phyloP scores from a whole-genome alignment of 768 basidiomycete species.

The Rhodotorula graminis region DNA sequence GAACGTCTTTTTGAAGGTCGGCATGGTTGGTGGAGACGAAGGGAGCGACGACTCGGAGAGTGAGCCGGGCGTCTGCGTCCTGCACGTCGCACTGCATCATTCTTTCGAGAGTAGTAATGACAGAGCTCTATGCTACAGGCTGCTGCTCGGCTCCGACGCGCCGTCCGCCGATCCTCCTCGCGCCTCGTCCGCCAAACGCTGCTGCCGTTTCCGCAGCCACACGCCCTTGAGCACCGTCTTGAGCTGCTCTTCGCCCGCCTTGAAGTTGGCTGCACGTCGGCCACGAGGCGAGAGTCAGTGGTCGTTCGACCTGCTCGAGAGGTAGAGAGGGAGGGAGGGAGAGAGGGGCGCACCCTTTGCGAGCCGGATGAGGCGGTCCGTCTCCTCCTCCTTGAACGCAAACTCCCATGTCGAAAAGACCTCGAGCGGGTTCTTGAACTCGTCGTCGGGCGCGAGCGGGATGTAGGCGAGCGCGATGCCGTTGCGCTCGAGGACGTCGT shows the following conservation, averaged over 20 bases:
- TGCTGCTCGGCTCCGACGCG: too few species aligned
- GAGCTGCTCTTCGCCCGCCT: conserved; percentile 24
- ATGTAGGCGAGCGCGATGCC: conserved; percentile 37
- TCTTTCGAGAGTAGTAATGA: too few species aligned
- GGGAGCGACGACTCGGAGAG: too few species aligned
- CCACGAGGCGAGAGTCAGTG: background rate
- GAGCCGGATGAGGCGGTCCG: conserved; percentile 16
- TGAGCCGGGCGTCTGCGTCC: too few species aligned
- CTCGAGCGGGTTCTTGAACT: conserved; percentile 25
- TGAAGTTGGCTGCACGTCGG: conserved; percentile 25
- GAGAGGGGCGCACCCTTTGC: conserved; percentile 4
- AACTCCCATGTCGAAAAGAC: conserved; percentile 30
- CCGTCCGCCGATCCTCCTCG: too few species aligned
- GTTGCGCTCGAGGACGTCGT: conserved; percentile 10
- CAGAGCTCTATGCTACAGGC: too few species aligned
- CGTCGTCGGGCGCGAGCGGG: conserved; percentile 17
- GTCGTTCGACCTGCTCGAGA: background rate
- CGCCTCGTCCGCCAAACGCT: conserved; percentile 13
- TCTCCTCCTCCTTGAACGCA: conserved; percentile 34
- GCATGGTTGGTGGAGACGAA: conserved; percentile 3
- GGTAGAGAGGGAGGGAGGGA: background rate
- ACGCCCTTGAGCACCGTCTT: conserved; percentile 31
- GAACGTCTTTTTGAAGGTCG: background rate
- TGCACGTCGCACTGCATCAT: too few species aligned
- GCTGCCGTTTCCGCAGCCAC: conserved; percentile 31